Conservation (phyloP, 2,329 filamentous ascomycete genomes). For the Ascochyta rabiei region DNA sequence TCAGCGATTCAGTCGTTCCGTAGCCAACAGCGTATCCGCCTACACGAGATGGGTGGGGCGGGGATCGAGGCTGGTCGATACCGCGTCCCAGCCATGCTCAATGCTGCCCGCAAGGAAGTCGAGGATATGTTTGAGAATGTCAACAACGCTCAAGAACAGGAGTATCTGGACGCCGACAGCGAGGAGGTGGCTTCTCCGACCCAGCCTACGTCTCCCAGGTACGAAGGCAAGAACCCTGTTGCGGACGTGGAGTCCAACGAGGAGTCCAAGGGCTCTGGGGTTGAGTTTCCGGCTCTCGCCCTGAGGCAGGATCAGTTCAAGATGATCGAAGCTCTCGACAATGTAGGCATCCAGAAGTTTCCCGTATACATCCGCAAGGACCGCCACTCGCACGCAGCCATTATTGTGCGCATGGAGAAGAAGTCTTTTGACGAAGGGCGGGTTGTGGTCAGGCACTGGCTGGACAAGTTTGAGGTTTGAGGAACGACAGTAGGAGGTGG, state of each 20-base stretch:
- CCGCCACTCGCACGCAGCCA: slow-evolving; percentile 83
- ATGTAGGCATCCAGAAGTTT: slow-evolving; percentile 64
- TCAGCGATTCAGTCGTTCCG: slow-evolving; percentile 76
- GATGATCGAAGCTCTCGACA: slow-evolving; percentile 80
- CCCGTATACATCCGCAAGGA: slow-evolving; percentile 77
- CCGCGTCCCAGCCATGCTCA: slow-evolving; percentile 71
- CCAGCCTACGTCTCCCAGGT: slow-evolving; percentile 23
- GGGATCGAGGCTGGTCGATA: slow-evolving; percentile 74
- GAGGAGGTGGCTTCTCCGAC: slow-evolving; percentile 48
- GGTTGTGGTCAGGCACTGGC: slow-evolving; percentile 80
- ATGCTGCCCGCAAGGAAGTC: slow-evolving; percentile 75
- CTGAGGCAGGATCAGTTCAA: slow-evolving; percentile 80
- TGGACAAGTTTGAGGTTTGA: slow-evolving; percentile 68
- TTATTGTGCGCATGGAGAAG: slow-evolving; percentile 76
- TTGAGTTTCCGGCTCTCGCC: slow-evolving; percentile 72
- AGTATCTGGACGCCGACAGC: slow-evolving; percentile 68
- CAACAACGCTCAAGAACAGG: slow-evolving; percentile 70
- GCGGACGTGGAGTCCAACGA: slow-evolving; percentile 38
- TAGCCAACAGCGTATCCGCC: slow-evolving; percentile 74
- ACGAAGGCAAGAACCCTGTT: slow-evolving; percentile 19
- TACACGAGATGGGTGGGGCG: slow-evolving; percentile 74
- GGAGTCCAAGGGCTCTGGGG: slow-evolving; percentile 41
- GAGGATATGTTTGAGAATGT: slow-evolving; percentile 79
- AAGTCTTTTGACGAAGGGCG: slow-evolving; percentile 75
- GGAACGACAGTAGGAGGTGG: no score